phyloP scores from a whole-genome alignment of 2,329 filamentous ascomycete genomes.

The Colletotrichum incanum region DNA sequence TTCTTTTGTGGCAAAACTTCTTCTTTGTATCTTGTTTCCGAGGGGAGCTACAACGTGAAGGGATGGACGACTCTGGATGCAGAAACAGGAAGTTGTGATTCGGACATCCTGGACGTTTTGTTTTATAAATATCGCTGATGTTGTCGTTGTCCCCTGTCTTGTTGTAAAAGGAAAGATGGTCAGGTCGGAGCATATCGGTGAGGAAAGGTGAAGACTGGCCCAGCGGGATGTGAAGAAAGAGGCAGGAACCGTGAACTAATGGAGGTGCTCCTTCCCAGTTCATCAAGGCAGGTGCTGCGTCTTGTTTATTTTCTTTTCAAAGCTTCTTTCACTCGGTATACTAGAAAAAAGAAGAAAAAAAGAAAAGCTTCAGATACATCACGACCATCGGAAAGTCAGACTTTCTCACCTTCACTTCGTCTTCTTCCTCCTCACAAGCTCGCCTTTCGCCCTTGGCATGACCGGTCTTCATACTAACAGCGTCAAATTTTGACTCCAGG shows the following conservation, averaged over 20 bases:
- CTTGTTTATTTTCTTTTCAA: neutral
- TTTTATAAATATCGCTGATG: neutral
- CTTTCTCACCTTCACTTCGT: neutral
- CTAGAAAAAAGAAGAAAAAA: neutral
- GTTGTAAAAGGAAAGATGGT: neutral
- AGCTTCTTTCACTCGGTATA: neutral
- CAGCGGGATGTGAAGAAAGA: neutral
- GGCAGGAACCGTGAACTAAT: neutral
- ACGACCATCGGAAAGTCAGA: too few species aligned
- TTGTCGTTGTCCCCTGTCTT: neutral
- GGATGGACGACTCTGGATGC: neutral
- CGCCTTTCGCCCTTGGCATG: fast-evolving
- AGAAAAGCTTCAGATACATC: too few species aligned
- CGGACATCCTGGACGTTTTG: neutral
- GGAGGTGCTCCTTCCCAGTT: neutral
- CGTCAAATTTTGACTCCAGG: neutral
- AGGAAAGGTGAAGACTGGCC: neutral
- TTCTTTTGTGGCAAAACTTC: neutral
- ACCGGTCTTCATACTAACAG: fast-evolving
- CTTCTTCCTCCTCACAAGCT: neutral
- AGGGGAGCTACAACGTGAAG: neutral
- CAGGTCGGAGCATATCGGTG: neutral
- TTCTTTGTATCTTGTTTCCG: slow-evolving; percentile 1
- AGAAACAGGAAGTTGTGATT: too few species aligned
- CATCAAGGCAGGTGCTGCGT: neutral